Conservation (phyloP, 306 rosid species). For the Malus asiatica region DNA sequence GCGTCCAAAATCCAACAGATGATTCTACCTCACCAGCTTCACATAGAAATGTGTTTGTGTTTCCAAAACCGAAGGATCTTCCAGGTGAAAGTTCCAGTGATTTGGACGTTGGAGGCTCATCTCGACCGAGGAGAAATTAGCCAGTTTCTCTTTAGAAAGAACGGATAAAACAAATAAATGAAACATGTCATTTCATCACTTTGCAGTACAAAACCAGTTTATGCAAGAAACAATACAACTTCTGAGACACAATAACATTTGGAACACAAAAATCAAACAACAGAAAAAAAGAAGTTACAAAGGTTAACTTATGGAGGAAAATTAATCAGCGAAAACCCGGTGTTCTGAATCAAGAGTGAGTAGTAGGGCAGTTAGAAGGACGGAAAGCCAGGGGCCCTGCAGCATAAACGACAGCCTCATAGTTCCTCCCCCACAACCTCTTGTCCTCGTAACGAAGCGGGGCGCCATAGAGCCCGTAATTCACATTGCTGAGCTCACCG, state of each 20-base stretch:
- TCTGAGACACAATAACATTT: background rate
- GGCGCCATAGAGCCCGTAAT: slow-evolving; percentile 63
- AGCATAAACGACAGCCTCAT: slow-evolving; percentile 64
- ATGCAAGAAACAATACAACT: slow-evolving; percentile 13
- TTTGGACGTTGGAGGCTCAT: slow-evolving; percentile 28
- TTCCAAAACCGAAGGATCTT: slow-evolving; percentile 55
- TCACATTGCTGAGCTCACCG: slow-evolving; percentile 55
- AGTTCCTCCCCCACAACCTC: slow-evolving; percentile 42
- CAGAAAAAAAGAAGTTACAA: background rate
- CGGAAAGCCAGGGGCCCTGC: slow-evolving; percentile 91
- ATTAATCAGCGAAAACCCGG: slow-evolving; percentile 1
- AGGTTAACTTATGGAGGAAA: background rate
- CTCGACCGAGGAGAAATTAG: slow-evolving; percentile 23
- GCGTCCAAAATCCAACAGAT: slow-evolving; percentile 23
- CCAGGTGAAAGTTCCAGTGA: slow-evolving; percentile 38
- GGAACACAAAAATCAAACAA: background rate
- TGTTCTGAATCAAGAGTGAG: slow-evolving; percentile 22
- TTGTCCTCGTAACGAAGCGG: slow-evolving; percentile 65
- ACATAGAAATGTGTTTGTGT: slow-evolving; percentile 50
- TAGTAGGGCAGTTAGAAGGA: slow-evolving; percentile 44
- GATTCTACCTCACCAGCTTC: slow-evolving; percentile 46
- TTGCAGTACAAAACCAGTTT: slow-evolving; percentile 5
- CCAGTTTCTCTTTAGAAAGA: too few species aligned
- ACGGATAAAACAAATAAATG: background rate
- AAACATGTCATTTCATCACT: background rate